Evolutionary conservation across 805 yeast genomes (phyloP), one percentile per base, ranked within the genome.

Genomic region (Kodamaea kakaduensis): DNA sequence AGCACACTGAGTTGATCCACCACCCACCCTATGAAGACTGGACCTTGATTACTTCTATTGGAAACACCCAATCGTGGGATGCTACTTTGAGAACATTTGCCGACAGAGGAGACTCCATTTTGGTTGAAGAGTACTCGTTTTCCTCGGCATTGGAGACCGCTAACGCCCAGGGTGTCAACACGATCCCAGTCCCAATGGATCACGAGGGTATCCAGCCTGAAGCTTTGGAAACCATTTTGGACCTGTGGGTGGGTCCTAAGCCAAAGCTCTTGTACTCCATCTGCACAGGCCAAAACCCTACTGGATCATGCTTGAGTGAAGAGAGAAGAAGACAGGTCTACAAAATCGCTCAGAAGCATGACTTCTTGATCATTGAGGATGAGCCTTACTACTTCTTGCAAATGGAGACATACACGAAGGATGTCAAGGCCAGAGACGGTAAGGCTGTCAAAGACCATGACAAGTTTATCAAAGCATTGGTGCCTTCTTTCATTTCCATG

Each of bases 321-420:
- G 89, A 85, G 52, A 79, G 97, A 67, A 84, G 96, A 66, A 58
- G 64, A 43, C 76, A 72, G 38, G 74, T 93, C 47, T 89, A 88
- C 63, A 72, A 75, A 42, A 56, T 90, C 43, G 90, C 95, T 22
- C 80, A 77, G 55, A 81, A 86, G 66, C 84, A 88, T 59, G 96
- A 93, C 64, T 72, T 90, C 56, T 52, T 90, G 37, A 81, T 90
- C 47, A 59, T 90, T 34, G 98, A 90, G 67, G 98, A 90, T 60
- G 98, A 93, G 65, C 98, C 98, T 37, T 90, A 90, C 77, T 90
- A 86, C 71, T 90, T 87, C 70, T 69, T 90, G 58, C 98, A 90
- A 66, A 87, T 90, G 95, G 90, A 84, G 41, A 56, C 73, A 32
- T 93, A 86, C 69, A 66, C 76, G 16, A 47, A 53, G 17, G 77